These are phyloP conservation scores for Chiua sp. DNA, from an alignment of 1,284 basidiomycete species.

Conservation along the genomic window DNA sequence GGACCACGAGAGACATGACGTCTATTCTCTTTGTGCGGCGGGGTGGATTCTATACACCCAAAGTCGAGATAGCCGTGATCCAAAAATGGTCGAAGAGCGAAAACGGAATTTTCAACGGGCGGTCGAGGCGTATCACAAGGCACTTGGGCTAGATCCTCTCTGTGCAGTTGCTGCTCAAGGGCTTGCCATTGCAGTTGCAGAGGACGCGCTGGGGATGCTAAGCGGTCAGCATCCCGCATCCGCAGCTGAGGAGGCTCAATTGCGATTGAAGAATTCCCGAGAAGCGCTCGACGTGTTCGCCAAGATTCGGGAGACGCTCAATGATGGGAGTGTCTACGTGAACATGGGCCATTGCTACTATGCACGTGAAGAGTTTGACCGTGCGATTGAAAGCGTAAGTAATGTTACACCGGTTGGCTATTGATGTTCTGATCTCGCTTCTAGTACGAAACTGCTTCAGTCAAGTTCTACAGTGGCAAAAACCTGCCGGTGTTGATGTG, in stretches of 20 bases:
- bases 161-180: constrained; percentile 94
- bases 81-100: constrained; percentile 72
- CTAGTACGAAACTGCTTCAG: constrained; percentile 89
- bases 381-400: constrained; percentile 93
- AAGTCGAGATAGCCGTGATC: constrained; percentile 78
- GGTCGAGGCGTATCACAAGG: constrained; percentile 92
- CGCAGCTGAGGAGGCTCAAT: constrained; percentile 66
- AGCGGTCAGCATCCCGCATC: constrained; percentile 55
- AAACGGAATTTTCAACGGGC: constrained; percentile 79
- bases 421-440: background rate
- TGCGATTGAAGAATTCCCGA: constrained; percentile 70
- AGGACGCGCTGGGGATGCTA: constrained; percentile 79
- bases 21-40: constrained; percentile 90
- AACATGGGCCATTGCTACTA: constrained; percentile 98
- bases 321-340: constrained; percentile 87
- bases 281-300: constrained; percentile 89
- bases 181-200: constrained; percentile 89
- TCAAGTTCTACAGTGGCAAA: constrained; percentile 72
- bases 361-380: constrained; percentile 88
- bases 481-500: constrained; percentile 81
- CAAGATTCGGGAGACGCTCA: constrained; percentile 86
- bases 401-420: background rate
- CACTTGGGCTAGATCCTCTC: constrained; percentile 77
- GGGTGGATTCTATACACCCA: constrained; percentile 87
- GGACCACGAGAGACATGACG: constrained; percentile 82